Percentiles rank a stretch among this genome's conserved stretches.
Conservation (phyloP, 768 basidiomycete species). For the Mycena capillaripes region DNA sequence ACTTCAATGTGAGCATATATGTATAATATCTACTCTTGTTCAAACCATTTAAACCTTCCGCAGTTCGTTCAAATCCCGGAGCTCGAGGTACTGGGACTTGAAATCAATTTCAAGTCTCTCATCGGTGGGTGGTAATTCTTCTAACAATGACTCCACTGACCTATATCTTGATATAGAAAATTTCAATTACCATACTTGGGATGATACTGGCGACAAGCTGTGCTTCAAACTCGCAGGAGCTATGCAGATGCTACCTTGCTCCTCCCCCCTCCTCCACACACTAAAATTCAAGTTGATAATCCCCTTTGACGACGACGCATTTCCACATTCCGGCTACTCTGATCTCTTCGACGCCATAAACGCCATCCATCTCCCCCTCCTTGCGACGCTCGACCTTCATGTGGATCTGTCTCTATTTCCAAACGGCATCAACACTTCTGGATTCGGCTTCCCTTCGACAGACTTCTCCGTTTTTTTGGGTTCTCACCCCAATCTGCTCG, state of each 20-base stretch:
- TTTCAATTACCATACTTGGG: too few species aligned
- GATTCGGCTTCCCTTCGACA: background rate
- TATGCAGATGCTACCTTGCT: constrained; percentile 3
- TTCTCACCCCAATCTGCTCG: background rate
- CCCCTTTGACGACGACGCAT: background rate
- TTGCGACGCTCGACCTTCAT: background rate
- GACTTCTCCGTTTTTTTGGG: constrained; percentile 1
- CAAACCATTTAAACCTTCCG: too few species aligned
- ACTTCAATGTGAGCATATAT: constrained; percentile 18
- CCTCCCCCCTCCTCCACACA: constrained; percentile 16
- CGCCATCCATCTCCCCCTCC: background rate
- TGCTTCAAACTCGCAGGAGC: constrained; percentile 14
- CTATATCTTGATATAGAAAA: too few species aligned
- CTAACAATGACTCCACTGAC: too few species aligned
- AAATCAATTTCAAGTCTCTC: background rate
- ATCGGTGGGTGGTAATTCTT: too few species aligned
- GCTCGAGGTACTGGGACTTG: background rate
- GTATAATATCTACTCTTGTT: background rate
- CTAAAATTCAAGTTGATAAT: background rate
- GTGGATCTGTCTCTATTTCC: background rate
- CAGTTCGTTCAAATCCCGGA: constrained; percentile 5
- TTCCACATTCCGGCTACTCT: background rate
- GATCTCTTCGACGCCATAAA: background rate
- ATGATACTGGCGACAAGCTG: background rate
- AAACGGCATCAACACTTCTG: too few species aligned